Base-by-base conservation (phyloP, 805 yeast species). In the Blastobotrys parvus region DNA sequence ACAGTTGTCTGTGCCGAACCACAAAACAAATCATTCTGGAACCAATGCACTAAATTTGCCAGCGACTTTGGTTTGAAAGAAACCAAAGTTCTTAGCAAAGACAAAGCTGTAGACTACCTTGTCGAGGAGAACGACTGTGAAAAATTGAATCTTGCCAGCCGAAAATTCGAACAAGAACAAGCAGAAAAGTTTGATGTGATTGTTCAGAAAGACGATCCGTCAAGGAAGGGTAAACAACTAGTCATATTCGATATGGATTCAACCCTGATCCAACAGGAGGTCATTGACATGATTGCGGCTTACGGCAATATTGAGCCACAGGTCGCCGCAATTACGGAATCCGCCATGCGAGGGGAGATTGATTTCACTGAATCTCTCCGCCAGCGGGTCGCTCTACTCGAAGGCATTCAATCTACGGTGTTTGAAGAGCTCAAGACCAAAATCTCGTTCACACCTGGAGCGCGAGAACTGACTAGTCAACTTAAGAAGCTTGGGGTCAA, bases 161-260 rank as follows among this genome's bases (percentile, higher is more conserved):
- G 11, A 25, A 7, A 25, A 11, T 11, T 8, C 11, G 29, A 25
- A 25, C 29, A 11, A 11, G 29, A 25, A 11, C 7, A 8, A 11
- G 11, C 25, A 35, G 30, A 31, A 21, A 23, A 21, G 34, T 13
- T 36, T 21, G 39, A 36, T 23, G 31, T 36, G 13, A 30, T 36
- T 8, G 13, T 36, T 10, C 57, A n/a, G 48, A 49, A 8, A 57
- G 29, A 25, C 11, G 29, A 25, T 8, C 7, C 10, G 11, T 8
- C 11, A 11, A 19, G 31, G 3, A 11, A 22, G 21, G 15, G 19
- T 7, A 31, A 33, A 21, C 17, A 22, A 16, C 68, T 92, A 39
- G 80, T 85, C 48, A 85, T 94, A 8, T 92, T 92, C 59, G 99
- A 92, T 57, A 92, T 92, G 98, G 99, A 92, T 67, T 88, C 97